Percentiles rank a stretch among this genome's conserved stretches.
phyloP scores from a whole-genome alignment of 2,329 filamentous ascomycete genomes.

The Calcarisporium arbuscula region DNA sequence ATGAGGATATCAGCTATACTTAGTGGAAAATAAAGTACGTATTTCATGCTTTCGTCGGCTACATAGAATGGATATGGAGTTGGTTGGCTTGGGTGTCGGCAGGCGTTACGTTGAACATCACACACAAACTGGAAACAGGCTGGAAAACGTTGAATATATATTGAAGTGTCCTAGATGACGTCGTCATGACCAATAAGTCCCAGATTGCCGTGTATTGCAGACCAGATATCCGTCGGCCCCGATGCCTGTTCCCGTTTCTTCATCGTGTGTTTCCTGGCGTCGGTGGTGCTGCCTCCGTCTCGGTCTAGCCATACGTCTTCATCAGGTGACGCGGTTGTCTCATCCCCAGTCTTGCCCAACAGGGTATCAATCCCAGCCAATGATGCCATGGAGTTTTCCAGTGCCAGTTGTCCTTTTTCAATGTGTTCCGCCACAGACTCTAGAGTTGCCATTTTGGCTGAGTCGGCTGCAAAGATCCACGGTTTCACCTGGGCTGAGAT shows the following conservation, averaged over 20 bases:
- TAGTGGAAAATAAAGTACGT: slow-evolving; percentile 30
- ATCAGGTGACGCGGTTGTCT: slow-evolving; percentile 16
- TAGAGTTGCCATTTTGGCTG: slow-evolving; percentile 52
- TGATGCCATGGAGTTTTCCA: slow-evolving; percentile 45
- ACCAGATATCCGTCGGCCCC: slow-evolving; percentile 38
- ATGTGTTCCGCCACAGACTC: slow-evolving; percentile 54
- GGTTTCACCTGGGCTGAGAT: slow-evolving; percentile 40
- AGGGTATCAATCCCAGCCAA: slow-evolving; percentile 45
- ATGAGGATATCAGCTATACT: slow-evolving; percentile 75
- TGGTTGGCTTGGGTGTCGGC: not conserved
- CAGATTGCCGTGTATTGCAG: slow-evolving; percentile 45
- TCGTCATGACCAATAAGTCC: slow-evolving; percentile 41
- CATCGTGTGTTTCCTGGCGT: slow-evolving; percentile 3
- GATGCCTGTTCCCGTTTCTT: slow-evolving; percentile 14
- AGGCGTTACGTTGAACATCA: not conserved
- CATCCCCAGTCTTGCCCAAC: slow-evolving; percentile 30
- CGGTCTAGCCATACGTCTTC: slow-evolving; percentile 29
- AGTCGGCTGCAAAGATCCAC: slow-evolving; percentile 55
- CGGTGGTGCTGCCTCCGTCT: slow-evolving; percentile 11
- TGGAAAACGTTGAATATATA: no score
- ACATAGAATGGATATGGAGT: no score
- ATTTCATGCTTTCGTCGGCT: not conserved
- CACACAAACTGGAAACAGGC: no score
- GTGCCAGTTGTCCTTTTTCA: slow-evolving; percentile 49
- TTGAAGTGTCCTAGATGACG: no score